These are phyloP conservation scores for Sporobolomyces pararoseus DNA, from an alignment of 768 basidiomycete species.

Conservation along the genomic window DNA sequence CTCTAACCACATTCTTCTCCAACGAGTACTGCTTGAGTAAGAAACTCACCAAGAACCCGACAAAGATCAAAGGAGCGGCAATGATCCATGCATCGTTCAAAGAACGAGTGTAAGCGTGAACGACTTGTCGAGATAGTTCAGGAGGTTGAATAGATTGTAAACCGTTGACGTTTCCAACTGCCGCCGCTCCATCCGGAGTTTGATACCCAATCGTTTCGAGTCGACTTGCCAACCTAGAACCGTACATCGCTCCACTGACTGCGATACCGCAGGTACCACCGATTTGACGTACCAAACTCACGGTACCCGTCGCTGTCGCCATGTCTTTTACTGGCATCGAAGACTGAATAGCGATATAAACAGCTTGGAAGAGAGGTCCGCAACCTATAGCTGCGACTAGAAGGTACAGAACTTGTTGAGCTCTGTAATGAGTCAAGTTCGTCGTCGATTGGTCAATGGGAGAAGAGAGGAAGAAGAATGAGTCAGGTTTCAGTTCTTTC, in stretches of 20 bases:
- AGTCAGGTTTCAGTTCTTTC: no score
- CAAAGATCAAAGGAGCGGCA: constrained; percentile 32
- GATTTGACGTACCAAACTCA: constrained; percentile 59
- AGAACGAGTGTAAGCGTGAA: constrained; percentile 40
- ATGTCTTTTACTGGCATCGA: constrained; percentile 84
- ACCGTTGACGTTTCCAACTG: constrained; percentile 53
- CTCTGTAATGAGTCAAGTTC: constrained; percentile 6
- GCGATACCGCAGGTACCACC: constrained; percentile 47
- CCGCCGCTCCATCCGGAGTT: neutral
- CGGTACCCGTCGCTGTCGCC: constrained; percentile 72
- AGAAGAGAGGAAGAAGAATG: neutral
- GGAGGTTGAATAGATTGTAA: constrained; percentile 50
- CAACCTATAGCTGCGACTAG: constrained; percentile 38
- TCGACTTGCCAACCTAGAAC: constrained; percentile 48
- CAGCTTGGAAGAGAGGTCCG: constrained; percentile 40
- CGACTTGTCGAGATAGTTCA: constrained; percentile 52
- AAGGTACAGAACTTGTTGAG: constrained; percentile 35
- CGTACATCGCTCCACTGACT: constrained; percentile 46
- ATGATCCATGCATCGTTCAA: constrained; percentile 46
- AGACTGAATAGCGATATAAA: constrained; percentile 58
- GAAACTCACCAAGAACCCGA: constrained; percentile 49
- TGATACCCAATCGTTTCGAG: constrained; percentile 41
- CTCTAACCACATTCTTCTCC: constrained; percentile 55
- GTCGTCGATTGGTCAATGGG: neutral
- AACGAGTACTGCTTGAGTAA: constrained; percentile 63